Evolutionary conservation across 352 stramenopile species (phyloP), one percentile per base, ranked within the genome.

Genomic region (Globisporangium canariense): DNA sequence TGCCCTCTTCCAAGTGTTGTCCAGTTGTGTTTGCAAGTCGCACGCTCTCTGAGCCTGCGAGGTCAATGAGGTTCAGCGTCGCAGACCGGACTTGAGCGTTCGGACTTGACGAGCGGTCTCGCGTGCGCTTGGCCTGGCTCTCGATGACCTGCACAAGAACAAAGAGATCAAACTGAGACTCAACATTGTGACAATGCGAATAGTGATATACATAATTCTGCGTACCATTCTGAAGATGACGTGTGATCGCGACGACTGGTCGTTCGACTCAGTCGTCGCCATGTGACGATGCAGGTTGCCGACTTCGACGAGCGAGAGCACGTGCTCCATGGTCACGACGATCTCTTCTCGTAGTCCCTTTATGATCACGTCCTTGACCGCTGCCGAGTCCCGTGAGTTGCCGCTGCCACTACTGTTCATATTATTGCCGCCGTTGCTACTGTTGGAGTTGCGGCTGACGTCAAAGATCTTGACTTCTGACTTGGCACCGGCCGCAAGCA

Each of bases 51-150:
- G 77, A 95, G n/a, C 88, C 94, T 7, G 88, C 91, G 2, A 97
- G 79, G 71, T 98, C 91, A 34, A 97, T 90, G 65, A 97, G 81
- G 57, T 95, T 97, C 22, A 97, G 76, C 25, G 87, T 97, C 34
- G 88, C 89, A 5, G 90, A 89, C 16, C 83, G 80, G 51, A 88
- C 74, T 36, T 67, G 69, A 9, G 67, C 34, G 32, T 64, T 68
- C 11, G 47, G 43, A n/a, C 52, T 58, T 11, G 63, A 46, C 20
- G 51, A 14, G 49, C 68, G 38, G 50, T 67, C 58, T 71, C 69
- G 58, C 56, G 62, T 73, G 18, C 71, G 68, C 61, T 88, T 86
- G 9, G 66, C 65, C 74, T 95, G 81, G 67, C 82, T 90, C 66
- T 90, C 84, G 16, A 90, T 90, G 30, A 90, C 79, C 74, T 89